phyloP scores from a whole-genome alignment of 2,329 filamentous ascomycete genomes.

The Penicillium occitanis region DNA sequence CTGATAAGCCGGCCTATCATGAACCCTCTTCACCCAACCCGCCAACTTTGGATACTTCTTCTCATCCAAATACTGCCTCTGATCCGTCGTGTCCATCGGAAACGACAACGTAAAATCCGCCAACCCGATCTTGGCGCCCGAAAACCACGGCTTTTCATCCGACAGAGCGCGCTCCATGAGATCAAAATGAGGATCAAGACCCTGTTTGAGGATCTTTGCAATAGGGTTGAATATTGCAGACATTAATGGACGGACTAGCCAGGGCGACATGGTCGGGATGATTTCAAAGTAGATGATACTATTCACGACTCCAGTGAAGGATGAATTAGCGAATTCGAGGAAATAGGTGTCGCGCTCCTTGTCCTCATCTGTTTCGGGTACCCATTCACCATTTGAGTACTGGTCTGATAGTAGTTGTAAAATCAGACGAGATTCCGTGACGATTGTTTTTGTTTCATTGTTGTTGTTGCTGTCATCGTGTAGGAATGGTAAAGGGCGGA shows the following conservation, averaged over 20 bases:
- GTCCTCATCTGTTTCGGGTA: conserved; percentile 24
- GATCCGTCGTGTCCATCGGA: conserved; percentile 34
- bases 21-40: conserved; percentile 34
- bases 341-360: conserved; percentile 27
- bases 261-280: conserved; percentile 24
- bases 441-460: conserved; percentile 13
- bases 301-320: conserved; percentile 23
- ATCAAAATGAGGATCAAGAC: conserved; percentile 24
- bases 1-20: conserved; percentile 33
- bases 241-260: conserved; percentile 26
- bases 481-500: conserved; percentile 15
- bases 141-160: conserved; percentile 32
- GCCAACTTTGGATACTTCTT: conserved; percentile 34
- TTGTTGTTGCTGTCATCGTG: background rate
- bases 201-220: conserved; percentile 23
- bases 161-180: conserved; percentile 29
- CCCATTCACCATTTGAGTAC: conserved; percentile 26
- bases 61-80: conserved; percentile 33
- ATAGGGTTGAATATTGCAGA: conserved; percentile 26
- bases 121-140: conserved; percentile 33
- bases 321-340: conserved; percentile 27
- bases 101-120: conserved; percentile 38
- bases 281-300: conserved; percentile 27
- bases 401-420: conserved; percentile 29
- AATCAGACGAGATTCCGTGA: conserved; percentile 31